These are phyloP conservation scores for Jatropha multifida DNA, from an alignment of 441 rosid species.

Conservation along the genomic window DNA sequence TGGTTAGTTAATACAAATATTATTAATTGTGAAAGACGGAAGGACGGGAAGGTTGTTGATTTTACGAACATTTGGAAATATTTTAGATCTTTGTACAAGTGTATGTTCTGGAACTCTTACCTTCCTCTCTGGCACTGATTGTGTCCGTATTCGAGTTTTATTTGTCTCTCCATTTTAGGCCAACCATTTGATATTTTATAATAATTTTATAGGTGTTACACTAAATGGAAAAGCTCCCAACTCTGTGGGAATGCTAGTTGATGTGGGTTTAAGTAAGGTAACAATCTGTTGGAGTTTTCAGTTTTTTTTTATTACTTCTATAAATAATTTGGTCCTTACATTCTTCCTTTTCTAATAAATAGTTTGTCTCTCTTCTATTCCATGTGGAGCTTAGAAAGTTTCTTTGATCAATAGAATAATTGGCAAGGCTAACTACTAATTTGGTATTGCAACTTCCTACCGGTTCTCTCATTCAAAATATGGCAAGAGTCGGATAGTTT, in stretches of 20 bases:
- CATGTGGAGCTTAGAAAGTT: not conserved
- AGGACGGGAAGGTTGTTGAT: not conserved
- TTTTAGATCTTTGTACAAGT: not conserved
- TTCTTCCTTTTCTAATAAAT: not conserved
- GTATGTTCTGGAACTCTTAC: not conserved
- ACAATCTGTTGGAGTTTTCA: constrained; percentile 5
- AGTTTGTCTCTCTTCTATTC: not conserved
- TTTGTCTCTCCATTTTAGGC: not conserved
- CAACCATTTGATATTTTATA: constrained; percentile 17
- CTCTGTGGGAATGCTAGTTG: constrained; percentile 58
- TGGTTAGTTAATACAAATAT: not conserved
- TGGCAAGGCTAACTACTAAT: not conserved
- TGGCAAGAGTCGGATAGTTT: not conserved
- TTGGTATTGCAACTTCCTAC: not conserved
- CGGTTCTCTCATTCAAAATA: not conserved
- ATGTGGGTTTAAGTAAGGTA: constrained; percentile 95
- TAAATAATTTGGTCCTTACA: not conserved
- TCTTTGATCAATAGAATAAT: not conserved
- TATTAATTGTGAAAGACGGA: not conserved
- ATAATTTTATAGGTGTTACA: constrained; percentile 62
- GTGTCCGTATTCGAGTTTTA: not conserved
- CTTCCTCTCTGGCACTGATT: not conserved
- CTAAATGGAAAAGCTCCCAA: constrained; percentile 51
- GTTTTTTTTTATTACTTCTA: no score
- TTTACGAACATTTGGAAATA: not conserved